A percentile compares a stretch with the other conserved stretches of the same genome.
Evolutionary conservation across 768 basidiomycete genomes (phyloP).

Genomic region (Ephemerocybe angulata): DNA sequence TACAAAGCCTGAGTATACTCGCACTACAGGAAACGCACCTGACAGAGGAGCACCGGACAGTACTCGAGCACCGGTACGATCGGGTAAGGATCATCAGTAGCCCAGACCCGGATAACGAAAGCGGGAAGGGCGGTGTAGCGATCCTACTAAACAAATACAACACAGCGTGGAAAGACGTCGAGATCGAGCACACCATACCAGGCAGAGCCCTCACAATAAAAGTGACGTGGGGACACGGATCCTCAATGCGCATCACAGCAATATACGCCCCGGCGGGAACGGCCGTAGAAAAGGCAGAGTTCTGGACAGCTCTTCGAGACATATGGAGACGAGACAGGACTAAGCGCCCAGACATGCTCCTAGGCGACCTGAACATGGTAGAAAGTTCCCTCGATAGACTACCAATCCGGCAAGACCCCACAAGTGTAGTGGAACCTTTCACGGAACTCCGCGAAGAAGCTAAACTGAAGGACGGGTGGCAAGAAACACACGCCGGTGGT

Average conservation of each 20-base stretch:
- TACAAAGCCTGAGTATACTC: not conserved
- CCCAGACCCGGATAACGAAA: constrained; percentile 3
- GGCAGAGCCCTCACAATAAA: constrained; percentile 23
- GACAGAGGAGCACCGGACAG: not conserved
- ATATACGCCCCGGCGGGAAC: constrained; percentile 35
- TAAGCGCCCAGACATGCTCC: constrained; percentile 27
- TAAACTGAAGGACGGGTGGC: constrained; percentile 26
- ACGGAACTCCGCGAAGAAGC: constrained; percentile 14
- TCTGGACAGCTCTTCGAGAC: constrained; percentile 24
- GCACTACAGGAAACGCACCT: constrained; percentile 6
- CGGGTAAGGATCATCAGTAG: not conserved
- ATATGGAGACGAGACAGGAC: constrained; percentile 6
- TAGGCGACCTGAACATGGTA: constrained; percentile 41
- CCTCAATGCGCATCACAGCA: constrained; percentile 23
- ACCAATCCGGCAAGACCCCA: constrained; percentile 18
- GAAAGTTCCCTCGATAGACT: constrained; percentile 31
- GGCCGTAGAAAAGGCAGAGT: constrained; percentile 21
- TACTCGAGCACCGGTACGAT: not conserved
- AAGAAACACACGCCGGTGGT: constrained; percentile 14
- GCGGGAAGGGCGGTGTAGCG: constrained; percentile 27
- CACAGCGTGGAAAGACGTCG: constrained; percentile 14
- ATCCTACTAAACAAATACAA: constrained; percentile 30
- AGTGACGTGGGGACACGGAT: constrained; percentile 13
- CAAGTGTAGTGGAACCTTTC: constrained; percentile 11
- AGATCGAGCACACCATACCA: constrained; percentile 16